Evolutionary conservation across 176 grass and related monocot genomes (phyloP).

Genomic region (Raddia guianensis): DNA sequence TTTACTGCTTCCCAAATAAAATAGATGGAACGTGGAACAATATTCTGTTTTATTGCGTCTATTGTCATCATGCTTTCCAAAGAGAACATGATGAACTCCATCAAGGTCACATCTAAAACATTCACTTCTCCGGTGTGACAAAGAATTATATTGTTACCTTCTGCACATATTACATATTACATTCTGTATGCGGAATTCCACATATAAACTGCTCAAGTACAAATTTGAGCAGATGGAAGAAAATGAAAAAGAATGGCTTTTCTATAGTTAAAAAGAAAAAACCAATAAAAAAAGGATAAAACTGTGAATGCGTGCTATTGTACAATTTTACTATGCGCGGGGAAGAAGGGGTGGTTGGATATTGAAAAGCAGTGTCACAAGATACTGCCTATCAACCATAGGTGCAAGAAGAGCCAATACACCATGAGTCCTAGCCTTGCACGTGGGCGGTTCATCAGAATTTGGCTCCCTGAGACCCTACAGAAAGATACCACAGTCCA

Average conservation of each 20-base stretch:
- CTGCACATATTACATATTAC: conserved; percentile 53
- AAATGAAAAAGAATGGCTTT: conserved; percentile 48
- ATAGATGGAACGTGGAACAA: too few species aligned
- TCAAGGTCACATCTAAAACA: not conserved
- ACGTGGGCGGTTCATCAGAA: conserved; percentile 78
- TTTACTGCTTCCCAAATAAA: too few species aligned
- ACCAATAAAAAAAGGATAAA: conserved; percentile 13
- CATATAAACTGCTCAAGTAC: conserved; percentile 35
- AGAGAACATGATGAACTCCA: conserved; percentile 2
- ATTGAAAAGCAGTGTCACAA: conserved; percentile 50
- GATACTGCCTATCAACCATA: conserved; percentile 85
- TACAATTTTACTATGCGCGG: conserved; percentile 58
- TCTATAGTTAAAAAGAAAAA: conserved; percentile 36
- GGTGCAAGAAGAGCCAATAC: conserved; percentile 80
- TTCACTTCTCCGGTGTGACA: conserved; percentile 30
- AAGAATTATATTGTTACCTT: conserved; percentile 49
- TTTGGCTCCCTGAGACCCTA: conserved; percentile 88
- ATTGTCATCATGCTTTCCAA: conserved; percentile 15
- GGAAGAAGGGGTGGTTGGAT: not conserved
- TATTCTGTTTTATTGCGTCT: too few species aligned
- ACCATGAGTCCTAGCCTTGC: conserved; percentile 79
- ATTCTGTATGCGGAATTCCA: conserved; percentile 18
- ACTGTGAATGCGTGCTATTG: conserved; percentile 47
- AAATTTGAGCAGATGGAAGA: conserved; percentile 27
- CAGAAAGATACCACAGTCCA: conserved; percentile 46